A percentile compares a stretch with the other conserved stretches of the same genome.
phyloP scores from a whole-genome alignment of 805 yeast genomes.

The Martiniozyma abietophila region DNA sequence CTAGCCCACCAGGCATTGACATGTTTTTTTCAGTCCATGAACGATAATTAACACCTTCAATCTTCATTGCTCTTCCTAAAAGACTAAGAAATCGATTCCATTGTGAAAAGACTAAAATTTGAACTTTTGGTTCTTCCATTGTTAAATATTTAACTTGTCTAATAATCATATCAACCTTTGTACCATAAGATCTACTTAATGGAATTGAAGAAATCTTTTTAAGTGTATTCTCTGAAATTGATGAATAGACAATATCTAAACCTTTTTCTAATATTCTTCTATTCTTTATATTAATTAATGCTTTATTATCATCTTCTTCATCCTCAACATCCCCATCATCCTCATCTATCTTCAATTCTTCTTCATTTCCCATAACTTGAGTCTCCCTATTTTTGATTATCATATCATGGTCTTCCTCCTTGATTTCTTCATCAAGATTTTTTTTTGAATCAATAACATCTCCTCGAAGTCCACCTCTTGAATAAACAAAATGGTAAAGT shows the following conservation, averaged over 20 bases:
- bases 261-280: conserved; percentile 21
- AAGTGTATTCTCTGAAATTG: conserved; percentile 33
- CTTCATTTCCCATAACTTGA: too few relatives aligned
- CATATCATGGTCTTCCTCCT: conserved; percentile 1
- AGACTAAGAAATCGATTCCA: conserved; percentile 70
- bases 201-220: conserved; percentile 36
- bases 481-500: conserved; percentile 60
- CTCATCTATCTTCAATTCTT: neutral
- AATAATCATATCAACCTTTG: conserved; percentile 78
- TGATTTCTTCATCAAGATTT: conserved; percentile 3
- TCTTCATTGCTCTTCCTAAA: conserved; percentile 54
- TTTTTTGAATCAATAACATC: conserved; percentile 26
- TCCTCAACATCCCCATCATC: conserved; percentile 10
- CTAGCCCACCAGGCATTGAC: conserved; percentile 8
- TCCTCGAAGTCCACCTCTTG: conserved; percentile 42
- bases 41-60: conserved; percentile 46
- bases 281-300: conserved; percentile 20
- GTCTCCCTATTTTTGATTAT: too few relatives aligned
- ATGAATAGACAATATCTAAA: conserved; percentile 35
- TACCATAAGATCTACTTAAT: conserved; percentile 53
- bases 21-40: conserved; percentile 34
- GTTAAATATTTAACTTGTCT: conserved; percentile 61
- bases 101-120: conserved; percentile 83
- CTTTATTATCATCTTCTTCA: conserved; percentile 5
- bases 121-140: conserved; percentile 49